Evolutionary conservation across 306 rosid genomes (phyloP).

Genomic region (Begonia peltatifolia): DNA sequence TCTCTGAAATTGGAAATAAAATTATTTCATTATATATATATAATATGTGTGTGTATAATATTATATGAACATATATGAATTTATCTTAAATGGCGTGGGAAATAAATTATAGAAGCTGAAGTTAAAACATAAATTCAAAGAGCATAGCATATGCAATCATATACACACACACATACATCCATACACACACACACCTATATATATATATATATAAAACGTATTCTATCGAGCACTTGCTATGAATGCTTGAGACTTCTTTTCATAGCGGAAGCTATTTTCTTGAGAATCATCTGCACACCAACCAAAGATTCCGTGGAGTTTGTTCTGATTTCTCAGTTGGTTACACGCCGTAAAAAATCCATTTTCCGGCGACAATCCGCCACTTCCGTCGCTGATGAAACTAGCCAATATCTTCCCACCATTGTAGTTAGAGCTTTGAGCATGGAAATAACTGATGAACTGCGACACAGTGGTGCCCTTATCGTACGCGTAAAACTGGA

Average conservation of each 20-base stretch:
- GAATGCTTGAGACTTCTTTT: conserved; percentile 54
- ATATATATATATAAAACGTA: no score
- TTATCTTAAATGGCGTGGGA: no score
- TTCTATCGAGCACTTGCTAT: conserved; percentile 23
- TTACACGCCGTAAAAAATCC: conserved; percentile 59
- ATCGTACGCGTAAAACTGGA: conserved; percentile 75
- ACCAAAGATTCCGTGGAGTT: conserved; percentile 57
- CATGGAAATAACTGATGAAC: conserved; percentile 35
- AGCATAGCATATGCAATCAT: no score
- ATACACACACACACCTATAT: no score
- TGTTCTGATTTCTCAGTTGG: conserved; percentile 23
- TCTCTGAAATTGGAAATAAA: no score
- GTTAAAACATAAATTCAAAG: no score
- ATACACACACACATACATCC: no score
- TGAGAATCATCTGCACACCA: conserved; percentile 75
- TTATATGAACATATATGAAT: no score
- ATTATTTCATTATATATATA: no score
- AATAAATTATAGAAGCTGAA: no score
- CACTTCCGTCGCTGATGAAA: conserved; percentile 44
- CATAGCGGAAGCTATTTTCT: conserved; percentile 43
- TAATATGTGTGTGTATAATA: no score
- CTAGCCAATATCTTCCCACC: conserved; percentile 64
- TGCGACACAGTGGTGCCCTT: conserved; percentile 43
- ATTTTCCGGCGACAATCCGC: conserved; percentile 34
- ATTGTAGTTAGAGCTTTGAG: conserved; percentile 36